Percentiles rank a stretch among this genome's conserved stretches.
phyloP scores from a whole-genome alignment of 2,329 filamentous ascomycete genomes.

The Sclerotinia glacialis region DNA sequence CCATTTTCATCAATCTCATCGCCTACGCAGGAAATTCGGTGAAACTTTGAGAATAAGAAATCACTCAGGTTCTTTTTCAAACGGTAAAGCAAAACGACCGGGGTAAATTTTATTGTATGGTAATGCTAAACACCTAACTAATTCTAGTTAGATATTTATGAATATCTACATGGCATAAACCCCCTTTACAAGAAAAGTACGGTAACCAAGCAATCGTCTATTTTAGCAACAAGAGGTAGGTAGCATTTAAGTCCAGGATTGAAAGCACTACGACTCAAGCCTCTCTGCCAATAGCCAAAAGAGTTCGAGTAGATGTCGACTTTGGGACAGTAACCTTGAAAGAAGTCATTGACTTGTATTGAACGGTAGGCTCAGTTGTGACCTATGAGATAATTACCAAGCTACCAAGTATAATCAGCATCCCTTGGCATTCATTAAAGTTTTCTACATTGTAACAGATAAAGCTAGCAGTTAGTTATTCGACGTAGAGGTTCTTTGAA shows the following conservation, averaged over 20 bases:
- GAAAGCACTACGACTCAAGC: background rate
- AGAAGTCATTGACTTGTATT: background rate
- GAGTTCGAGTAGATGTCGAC: background rate
- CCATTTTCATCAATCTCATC: slow-evolving; percentile 9
- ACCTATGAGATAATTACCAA: background rate
- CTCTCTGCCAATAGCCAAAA: background rate
- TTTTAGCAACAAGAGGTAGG: background rate
- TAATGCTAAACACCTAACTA: background rate
- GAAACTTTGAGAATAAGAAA: background rate
- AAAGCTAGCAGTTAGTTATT: too few species aligned
- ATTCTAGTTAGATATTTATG: background rate
- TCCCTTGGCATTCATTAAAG: background rate
- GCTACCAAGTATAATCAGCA: background rate
- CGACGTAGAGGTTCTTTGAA: too few species aligned
- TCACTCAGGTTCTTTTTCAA: background rate
- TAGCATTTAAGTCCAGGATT: background rate
- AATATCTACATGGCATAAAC: slow-evolving; percentile 5
- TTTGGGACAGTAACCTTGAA: background rate
- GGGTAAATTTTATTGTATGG: background rate
- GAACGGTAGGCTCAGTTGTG: background rate
- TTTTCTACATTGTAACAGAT: background rate
- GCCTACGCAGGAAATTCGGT: slow-evolving; percentile 24
- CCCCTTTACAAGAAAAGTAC: slow-evolving; percentile 5
- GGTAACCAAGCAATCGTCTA: background rate
- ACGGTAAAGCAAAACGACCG: background rate